Evolutionary conservation across 148 eudicot genomes (phyloP).

Genomic region (Rhododendron vialii): DNA sequence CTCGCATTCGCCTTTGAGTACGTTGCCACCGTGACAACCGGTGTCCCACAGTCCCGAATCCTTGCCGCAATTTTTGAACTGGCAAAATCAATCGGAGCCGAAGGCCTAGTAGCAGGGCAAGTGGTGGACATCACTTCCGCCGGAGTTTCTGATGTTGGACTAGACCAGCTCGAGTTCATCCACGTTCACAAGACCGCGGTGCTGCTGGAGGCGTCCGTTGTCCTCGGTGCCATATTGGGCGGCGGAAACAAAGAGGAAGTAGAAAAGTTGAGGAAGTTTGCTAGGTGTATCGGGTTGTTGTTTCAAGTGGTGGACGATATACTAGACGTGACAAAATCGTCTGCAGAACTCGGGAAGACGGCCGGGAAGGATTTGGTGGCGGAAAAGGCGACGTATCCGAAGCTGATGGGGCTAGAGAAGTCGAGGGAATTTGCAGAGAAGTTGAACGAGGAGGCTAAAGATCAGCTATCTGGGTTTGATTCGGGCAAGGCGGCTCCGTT

Average conservation of each 20-base stretch:
- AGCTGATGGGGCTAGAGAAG: slow-evolving; percentile 32
- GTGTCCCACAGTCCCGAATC: slow-evolving; percentile 9
- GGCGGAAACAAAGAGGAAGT: slow-evolving; percentile 27
- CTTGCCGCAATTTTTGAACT: slow-evolving; percentile 24
- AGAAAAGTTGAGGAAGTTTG: slow-evolving; percentile 31
- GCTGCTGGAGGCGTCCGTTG: slow-evolving; percentile 30
- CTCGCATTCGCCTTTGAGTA: slow-evolving; percentile 29
- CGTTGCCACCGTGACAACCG: slow-evolving; percentile 16
- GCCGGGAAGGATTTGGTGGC: slow-evolving; percentile 38
- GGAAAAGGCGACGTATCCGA: slow-evolving; percentile 33
- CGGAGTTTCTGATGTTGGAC: slow-evolving; percentile 21
- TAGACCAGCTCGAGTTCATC: slow-evolving; percentile 35
- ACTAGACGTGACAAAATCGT: slow-evolving; percentile 36
- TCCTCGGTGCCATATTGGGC: slow-evolving; percentile 33
- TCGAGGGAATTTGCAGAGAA: slow-evolving; percentile 33
- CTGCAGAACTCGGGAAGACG: slow-evolving; percentile 34
- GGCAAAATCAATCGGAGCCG: slow-evolving; percentile 28
- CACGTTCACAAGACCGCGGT: slow-evolving; percentile 39
- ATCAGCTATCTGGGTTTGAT: slow-evolving; percentile 30
- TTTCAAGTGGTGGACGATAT: slow-evolving; percentile 46
- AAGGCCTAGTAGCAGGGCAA: slow-evolving; percentile 39
- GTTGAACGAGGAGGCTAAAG: slow-evolving; percentile 29
- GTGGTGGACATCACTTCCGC: slow-evolving; percentile 27
- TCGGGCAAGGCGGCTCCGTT: slow-evolving; percentile 27
- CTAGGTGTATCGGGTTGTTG: slow-evolving; percentile 36